Base-by-base conservation (phyloP, 805 yeast genomes). In the Wickerhamomyces mucosus region DNA sequence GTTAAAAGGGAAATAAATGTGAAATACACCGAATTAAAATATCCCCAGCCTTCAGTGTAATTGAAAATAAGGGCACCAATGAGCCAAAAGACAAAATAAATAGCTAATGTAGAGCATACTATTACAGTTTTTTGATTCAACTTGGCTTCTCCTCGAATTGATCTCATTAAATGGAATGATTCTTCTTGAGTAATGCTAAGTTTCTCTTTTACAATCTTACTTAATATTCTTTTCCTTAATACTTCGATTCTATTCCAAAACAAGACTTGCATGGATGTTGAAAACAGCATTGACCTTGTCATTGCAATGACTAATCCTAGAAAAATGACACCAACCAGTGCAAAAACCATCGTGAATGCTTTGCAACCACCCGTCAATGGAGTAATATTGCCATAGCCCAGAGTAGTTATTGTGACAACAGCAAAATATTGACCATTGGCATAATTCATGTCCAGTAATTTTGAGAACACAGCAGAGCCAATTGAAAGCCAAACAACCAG, bases 351-450 rank as follows among this genome's bases (percentile, higher is more conserved):
- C 1, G 69, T 59, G 38, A 81, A 55, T 1, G 75, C 77, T 47
- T 72, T 70, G 0, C 79, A 65, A 1, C 74, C 72, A 2, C 64
- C 56, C 1, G 67, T 53, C 0, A 35, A 22, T 0, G 95, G 88
- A 0, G 66, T 59, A 21, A 78, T 63, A 43, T 81, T 92, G 23
- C 95, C 95, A 13, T 78, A 60, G 0, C 96, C 96, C 18, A 86
- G 69, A 2, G 96, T 86, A 29, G 82, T 59, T 24, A 79, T 58
- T 0, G 94, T 75, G 1, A 81, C 85, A 9, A 72, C 69, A 43
- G 85, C 75, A 50, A 69, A 83, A 49, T 82, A 85, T 28, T 83
- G 50, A 0, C 82, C 74, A n/a, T 74, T 64, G 0, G 86, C 85
- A 48, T 67, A 81, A 1, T 66, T 59, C 8, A 73, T 45, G 26